phyloP scores from a whole-genome alignment of 768 basidiomycete genomes.

The Suillus americanus region DNA sequence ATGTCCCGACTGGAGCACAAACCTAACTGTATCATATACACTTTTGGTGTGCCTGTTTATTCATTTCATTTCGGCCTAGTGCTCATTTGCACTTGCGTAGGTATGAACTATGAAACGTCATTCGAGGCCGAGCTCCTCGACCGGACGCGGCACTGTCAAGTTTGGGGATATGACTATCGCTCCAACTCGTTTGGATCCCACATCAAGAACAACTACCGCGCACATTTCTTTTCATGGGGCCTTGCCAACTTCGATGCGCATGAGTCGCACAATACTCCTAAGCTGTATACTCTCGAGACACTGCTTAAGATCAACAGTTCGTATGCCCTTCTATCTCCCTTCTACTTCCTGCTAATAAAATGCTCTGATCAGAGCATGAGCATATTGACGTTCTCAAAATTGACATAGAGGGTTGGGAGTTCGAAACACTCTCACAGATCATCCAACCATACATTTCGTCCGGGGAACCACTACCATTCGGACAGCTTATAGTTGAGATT shows the following conservation, averaged over 20 bases:
- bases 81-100: slow-evolving; percentile 17
- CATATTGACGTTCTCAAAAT: slow-evolving; percentile 44
- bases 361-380: slow-evolving; percentile 27
- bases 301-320: slow-evolving; percentile 45
- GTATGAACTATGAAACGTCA: slow-evolving; percentile 60
- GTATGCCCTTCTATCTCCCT: slow-evolving; percentile 8
- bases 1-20: slow-evolving; percentile 54
- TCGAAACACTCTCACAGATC: slow-evolving; percentile 41
- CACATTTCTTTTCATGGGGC: slow-evolving; percentile 44
- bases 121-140: slow-evolving; percentile 61
- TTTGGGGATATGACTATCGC: slow-evolving; percentile 62
- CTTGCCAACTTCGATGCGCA: slow-evolving; percentile 40
- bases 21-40: slow-evolving; percentile 58
- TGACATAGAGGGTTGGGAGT: slow-evolving; percentile 51
- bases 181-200: slow-evolving; percentile 33
- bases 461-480: slow-evolving; percentile 42
- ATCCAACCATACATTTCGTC: slow-evolving; percentile 36
- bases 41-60: slow-evolving; percentile 44
- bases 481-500: slow-evolving; percentile 48
- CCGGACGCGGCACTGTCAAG: slow-evolving; percentile 45
- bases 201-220: slow-evolving; percentile 34
- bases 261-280: slow-evolving; percentile 29
- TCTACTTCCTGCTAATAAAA: neutral
- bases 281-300: slow-evolving; percentile 44
- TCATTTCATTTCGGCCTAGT: neutral